Evolutionary conservation across 805 yeast species (phyloP), one percentile per base, ranked within the genome.

Genomic region (Nematodospora valgi): DNA sequence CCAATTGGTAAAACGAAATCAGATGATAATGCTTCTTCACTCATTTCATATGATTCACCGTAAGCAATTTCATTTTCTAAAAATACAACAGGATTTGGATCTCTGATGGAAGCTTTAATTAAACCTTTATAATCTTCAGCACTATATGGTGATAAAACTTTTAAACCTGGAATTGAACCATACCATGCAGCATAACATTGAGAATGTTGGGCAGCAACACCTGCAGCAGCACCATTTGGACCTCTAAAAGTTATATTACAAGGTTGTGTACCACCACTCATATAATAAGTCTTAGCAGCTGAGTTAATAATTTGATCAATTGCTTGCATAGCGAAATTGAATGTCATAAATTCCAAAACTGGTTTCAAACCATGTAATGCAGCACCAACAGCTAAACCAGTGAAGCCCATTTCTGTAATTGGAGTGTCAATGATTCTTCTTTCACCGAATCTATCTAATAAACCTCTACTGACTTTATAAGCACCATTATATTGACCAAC

Each of bases 401-500:
- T 80, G 74, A 89, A 91, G 39, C 99, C 99, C 93, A 93, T 91
- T 71, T 93, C 99, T 38, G 99, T 93, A 64, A 93, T 93, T 46
- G 99, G 99, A 45, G 97, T 89, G 67, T 89, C 97, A 43, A 89
- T 76, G 40, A 89, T 82, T 69, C 97, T 81, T 64, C 85, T 79
- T 59, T 88, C 95, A 45, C 97, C 97, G 54, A 88, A 89, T 61
- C 94, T 78, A 67, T 93, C 98, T 56, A 93, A 75, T 46, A 93
- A 76, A 23, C 98, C 98, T 59, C 95, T 82, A 46, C 98, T 84
- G 46, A 93, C 83, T 73, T 93, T 93, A 74, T 93, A 93, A 41
- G 99, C 99, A 72, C 99, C 99, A 61, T 93, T 89, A 71, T 93
- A 93, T 66, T 91, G 98, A 29, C 96, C 98, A 47, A 93, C 98